Conservation (phyloP, 176 grass and related monocot genomes). For the Secale cereale region DNA sequence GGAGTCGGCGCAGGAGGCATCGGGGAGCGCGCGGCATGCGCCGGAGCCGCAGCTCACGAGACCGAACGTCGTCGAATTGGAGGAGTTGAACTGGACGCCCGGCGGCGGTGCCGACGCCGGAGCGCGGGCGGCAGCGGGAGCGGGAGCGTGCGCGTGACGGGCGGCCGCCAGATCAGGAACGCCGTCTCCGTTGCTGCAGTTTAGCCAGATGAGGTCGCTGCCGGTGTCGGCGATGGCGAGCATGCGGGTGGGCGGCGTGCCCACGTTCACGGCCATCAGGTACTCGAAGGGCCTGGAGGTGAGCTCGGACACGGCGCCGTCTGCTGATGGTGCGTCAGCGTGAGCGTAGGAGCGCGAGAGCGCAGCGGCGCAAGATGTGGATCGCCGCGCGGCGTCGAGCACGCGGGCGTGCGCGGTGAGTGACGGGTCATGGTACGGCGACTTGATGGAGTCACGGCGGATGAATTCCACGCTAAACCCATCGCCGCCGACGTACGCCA, state of each 20-base stretch:
- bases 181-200: neutral
- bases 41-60: conserved; percentile 16
- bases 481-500: neutral
- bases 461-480: conserved; percentile 74
- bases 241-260: conserved; percentile 37
- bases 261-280: conserved; percentile 39
- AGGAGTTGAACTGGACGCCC: conserved; percentile 20
- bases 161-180: too few species aligned
- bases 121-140: neutral
- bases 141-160: too few species aligned
- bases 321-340: neutral
- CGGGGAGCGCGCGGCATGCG: conserved; percentile 15
- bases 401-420: conserved; percentile 24
- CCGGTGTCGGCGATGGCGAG: conserved; percentile 58
- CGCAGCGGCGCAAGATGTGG: conserved; percentile 1
- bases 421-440: conserved; percentile 32
- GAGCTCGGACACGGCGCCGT: conserved; percentile 34
- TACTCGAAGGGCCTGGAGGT: conserved; percentile 40
- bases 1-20: conserved; percentile 21
- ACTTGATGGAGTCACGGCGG: conserved; percentile 51
- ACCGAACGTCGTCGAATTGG: conserved; percentile 37
- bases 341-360: too few species aligned
- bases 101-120: too few species aligned
- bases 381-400: conserved; percentile 28
- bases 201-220: conserved; percentile 63